Base-by-base conservation (phyloP, 306 rosid species). In the Corylus heterophylla region DNA sequence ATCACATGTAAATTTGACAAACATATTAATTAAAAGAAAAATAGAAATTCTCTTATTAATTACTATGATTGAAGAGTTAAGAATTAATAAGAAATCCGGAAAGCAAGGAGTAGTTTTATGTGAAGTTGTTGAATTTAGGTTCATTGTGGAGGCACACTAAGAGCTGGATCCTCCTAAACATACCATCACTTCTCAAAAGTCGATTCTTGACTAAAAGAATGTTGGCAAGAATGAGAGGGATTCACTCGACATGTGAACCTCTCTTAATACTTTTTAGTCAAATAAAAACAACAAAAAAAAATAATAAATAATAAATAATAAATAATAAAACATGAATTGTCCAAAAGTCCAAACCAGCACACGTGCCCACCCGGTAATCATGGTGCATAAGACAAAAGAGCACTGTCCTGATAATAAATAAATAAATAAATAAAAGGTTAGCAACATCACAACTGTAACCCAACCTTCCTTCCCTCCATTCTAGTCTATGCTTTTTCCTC, bases 331-430 rank as follows among this genome's bases (percentile, higher is more conserved):
- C 70, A 31, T 22, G 8, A 35, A 7, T 64, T 17, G 72, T 67
- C 49, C 51, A 39, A 18, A 39, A 8, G 72, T 42, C 72, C 42
- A n/a, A 16, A 35, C 50, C 8, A 35, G 45, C 29, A 63, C 81
- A 73, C 75, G 84, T 73, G 84, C 50, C 16, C 56, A 56, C 16
- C 49, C 69, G 45, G 52, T 22, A 35, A 66, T 61, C 55, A 77
- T 81, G 76, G 76, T 74, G 73, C 76, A 54, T 67, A 73, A 80
- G 89, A 86, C 88, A 86, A 83, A 90, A 75, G 3, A 49, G 81
- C 61, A 48, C 54, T 79, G 74, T 61, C 25, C 70, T 31, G 0
- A 1, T 31, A 31, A 1, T 2, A 31, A 31, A 31, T 2, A 31
- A 31, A 31, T 29, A 29, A 56, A 12, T 71, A 74, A 63, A 77